These are phyloP conservation scores for barley (Hordeum vulgare) DNA, from an alignment of 176 grass and related monocot genomes.

Conservation along the genomic window MorexV3_pseudomolecules_assembly NC_058520.1:511321358-511321857, in stretches of 20 bases:
- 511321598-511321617: not conserved
- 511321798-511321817: not conserved
- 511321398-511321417: slow-evolving; percentile 17
- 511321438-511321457: not conserved
- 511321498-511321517: too few species aligned
- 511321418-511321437: slow-evolving; percentile 30
- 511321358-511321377: not conserved
- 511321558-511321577: not conserved
- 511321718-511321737: not conserved
- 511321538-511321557: not conserved
- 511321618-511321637: slow-evolving; percentile 27
- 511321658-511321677: slow-evolving; percentile 22
- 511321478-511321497: too few species aligned
- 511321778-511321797: not conserved
- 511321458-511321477: not conserved
- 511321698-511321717: not conserved
- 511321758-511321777: not conserved
- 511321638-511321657: slow-evolving; percentile 8
- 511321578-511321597: not conserved
- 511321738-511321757: not conserved
- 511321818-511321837: not conserved
- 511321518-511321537: too few species aligned
- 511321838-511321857: not conserved
- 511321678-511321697: not conserved
- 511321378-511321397: not conserved